These are phyloP conservation scores for Taiozyma sp. DNA, from an alignment of 1,139 yeast species.

Conservation along the genomic window DNA sequence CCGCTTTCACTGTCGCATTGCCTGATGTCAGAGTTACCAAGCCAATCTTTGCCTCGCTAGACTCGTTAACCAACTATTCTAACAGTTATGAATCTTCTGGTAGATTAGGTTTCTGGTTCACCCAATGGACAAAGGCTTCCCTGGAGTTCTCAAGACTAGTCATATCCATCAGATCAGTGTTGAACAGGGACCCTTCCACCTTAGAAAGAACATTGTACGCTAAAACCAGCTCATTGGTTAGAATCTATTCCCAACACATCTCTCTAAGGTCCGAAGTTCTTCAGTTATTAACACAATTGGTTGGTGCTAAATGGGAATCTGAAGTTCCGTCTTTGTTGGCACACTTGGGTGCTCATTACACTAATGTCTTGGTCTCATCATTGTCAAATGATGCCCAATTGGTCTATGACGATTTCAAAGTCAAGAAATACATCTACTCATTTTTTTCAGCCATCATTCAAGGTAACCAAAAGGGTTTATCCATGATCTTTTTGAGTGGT, in stretches of 20 bases:
- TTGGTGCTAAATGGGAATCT: slow-evolving; percentile 55
- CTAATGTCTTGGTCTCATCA: slow-evolving; percentile 55
- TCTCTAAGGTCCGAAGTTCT: slow-evolving; percentile 49
- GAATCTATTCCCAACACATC: slow-evolving; percentile 49
- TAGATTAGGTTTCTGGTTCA: slow-evolving; percentile 22
- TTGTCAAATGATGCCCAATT: slow-evolving; percentile 58
- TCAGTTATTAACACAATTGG: slow-evolving; percentile 55
- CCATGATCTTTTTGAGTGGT: slow-evolving; percentile 75
- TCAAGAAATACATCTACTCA: slow-evolving; percentile 58
- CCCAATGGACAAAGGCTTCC: slow-evolving; percentile 30
- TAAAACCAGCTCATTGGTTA: slow-evolving; percentile 52
- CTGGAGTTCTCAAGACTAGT: slow-evolving; percentile 39
- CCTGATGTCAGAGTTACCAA: slow-evolving; percentile 52
- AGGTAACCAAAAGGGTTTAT: slow-evolving; percentile 81
- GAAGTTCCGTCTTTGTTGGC: slow-evolving; percentile 77
- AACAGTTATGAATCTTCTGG: slow-evolving; percentile 40
- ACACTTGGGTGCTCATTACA: slow-evolving; percentile 62
- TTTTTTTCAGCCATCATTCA: slow-evolving; percentile 75
- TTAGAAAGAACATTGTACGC: slow-evolving; percentile 60
- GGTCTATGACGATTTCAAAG: slow-evolving; percentile 49
- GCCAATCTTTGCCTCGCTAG: slow-evolving; percentile 52
- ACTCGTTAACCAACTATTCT: slow-evolving; percentile 37
- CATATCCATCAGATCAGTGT: slow-evolving; percentile 50
- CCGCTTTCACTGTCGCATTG: slow-evolving; percentile 51
- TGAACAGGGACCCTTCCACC: slow-evolving; percentile 50